Evolutionary conservation across 495 filamentous ascomycete genomes (phyloP), one percentile per base, ranked within the genome.

Genomic region (Glarea lozoyensis): DNA sequence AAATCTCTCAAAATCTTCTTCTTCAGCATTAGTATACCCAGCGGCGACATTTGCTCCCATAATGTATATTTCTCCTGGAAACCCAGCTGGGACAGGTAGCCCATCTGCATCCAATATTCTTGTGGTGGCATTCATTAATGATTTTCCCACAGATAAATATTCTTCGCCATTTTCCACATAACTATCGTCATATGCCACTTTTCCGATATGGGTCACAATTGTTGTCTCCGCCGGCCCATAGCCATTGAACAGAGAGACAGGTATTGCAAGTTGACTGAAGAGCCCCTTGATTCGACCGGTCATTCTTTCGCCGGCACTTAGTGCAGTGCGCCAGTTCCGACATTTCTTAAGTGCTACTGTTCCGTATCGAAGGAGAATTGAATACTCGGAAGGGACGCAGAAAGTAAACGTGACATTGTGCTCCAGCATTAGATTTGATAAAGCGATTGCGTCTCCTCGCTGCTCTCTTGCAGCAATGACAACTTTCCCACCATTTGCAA

Each of bases 21-120:
- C 1, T 45, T 21, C 6, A 58, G 51, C n/a, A 22, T 61, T 49
- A 23, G 63, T 43, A 46, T 76, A 76, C 6, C 67, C 71, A 1
- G 18, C 1, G 0, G 61, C 48, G 0, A 70, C 59, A 10, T 62
- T 61, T 1, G 60, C 53, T 11, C 72, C 72, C 1, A 58, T 65
- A 27, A 73, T 54, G 31, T 32, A 36, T 12, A 75, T 57, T 42
- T 76, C 66, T 1, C 70, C 72, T 1, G 58, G 40, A 2, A 61
- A 27, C 4, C 67, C 69, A 12, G 47, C 25, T 0, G 69, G 66
- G 0, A 73, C 2, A 2, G 60, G 60, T 6, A 54, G 38, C 4
- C 59, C 24, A 3, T 68, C 5, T 5, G 60, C 39, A 39, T 74
- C 68, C 3, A 76, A 20, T 17, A 74, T 56, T 45, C 70, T 69